A percentile compares a stretch with the other conserved stretches of the same genome.
phyloP scores from a whole-genome alignment of 208 protist genomes.

The Leishmania tarentolae region DNA sequence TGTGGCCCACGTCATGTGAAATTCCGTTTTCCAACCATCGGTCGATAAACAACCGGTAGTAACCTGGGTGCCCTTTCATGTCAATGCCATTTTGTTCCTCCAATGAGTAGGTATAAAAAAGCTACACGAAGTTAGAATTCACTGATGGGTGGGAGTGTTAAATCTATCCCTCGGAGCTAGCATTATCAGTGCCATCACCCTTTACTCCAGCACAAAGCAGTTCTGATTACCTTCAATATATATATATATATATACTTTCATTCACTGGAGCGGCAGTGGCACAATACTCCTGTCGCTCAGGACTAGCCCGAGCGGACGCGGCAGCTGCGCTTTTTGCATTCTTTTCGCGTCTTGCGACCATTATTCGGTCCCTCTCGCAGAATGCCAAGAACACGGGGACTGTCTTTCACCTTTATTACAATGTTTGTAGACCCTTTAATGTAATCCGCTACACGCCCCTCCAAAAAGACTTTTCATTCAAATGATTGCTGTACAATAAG shows the following conservation, averaged over 20 bases:
- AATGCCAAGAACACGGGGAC: constrained; percentile 58
- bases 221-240: constrained; percentile 44
- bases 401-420: constrained; percentile 43
- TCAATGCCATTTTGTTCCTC: constrained; percentile 62
- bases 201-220: constrained; percentile 61
- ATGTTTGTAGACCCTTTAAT: constrained; percentile 50
- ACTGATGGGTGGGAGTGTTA: constrained; percentile 37
- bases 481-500: constrained; percentile 59
- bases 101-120: constrained; percentile 64
- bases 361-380: constrained; percentile 60
- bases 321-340: constrained; percentile 47
- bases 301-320: constrained; percentile 39
- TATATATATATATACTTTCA: too few species aligned
- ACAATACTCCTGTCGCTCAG: constrained; percentile 37
- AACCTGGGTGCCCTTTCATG: constrained; percentile 66
- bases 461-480: constrained; percentile 74
- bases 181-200: not conserved
- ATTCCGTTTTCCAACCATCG: constrained; percentile 65
- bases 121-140: constrained; percentile 83
- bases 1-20: constrained; percentile 46
- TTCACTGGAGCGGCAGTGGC: constrained; percentile 24
- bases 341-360: constrained; percentile 56
- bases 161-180: constrained; percentile 19
- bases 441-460: constrained; percentile 46
- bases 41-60: constrained; percentile 77